Conservation (phyloP, 352 stramenopile species). For the Phytophthora sp. region DNA sequence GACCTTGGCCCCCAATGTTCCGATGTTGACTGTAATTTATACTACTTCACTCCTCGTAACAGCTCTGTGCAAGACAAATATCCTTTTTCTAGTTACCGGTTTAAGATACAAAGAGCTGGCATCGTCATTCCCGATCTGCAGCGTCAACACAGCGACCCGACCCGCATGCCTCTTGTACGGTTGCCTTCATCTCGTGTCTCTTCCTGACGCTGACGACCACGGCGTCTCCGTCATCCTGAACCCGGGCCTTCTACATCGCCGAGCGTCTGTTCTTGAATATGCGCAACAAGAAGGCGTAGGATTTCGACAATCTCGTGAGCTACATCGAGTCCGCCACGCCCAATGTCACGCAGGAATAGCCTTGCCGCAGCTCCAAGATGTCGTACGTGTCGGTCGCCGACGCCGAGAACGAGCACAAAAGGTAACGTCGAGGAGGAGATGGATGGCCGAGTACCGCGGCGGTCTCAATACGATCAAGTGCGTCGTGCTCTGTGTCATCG, state of each 20-base stretch:
- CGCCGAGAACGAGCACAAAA: conserved; percentile 27
- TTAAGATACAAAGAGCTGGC: too few relatives aligned
- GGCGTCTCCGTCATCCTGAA: conserved; percentile 29
- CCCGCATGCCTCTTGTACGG: conserved; percentile 55
- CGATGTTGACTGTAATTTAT: too few relatives aligned
- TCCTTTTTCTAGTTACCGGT: too few relatives aligned
- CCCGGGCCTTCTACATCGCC: conserved; percentile 28
- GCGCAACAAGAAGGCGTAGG: conserved; percentile 20
- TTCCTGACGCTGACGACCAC: conserved; percentile 45
- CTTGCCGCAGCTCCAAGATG: conserved; percentile 27
- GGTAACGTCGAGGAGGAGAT: conserved; percentile 27
- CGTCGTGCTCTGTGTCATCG: conserved; percentile 23
- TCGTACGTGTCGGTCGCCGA: conserved; percentile 31
- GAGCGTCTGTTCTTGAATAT: conserved; percentile 23
- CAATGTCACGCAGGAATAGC: conserved; percentile 17
- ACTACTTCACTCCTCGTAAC: too few relatives aligned
- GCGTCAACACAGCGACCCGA: conserved; percentile 52
- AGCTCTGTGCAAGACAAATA: too few relatives aligned
- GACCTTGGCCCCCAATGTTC: too few relatives aligned
- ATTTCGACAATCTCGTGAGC: conserved; percentile 20
- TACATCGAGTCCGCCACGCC: conserved; percentile 26
- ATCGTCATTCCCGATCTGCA: conserved; percentile 59
- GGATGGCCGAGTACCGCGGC: conserved; percentile 29
- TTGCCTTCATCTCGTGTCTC: conserved; percentile 44
- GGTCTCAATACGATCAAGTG: conserved; percentile 31